Base-by-base conservation (phyloP, 495 filamentous ascomycete genomes). In the Aspergillus nanangensis region DNA sequence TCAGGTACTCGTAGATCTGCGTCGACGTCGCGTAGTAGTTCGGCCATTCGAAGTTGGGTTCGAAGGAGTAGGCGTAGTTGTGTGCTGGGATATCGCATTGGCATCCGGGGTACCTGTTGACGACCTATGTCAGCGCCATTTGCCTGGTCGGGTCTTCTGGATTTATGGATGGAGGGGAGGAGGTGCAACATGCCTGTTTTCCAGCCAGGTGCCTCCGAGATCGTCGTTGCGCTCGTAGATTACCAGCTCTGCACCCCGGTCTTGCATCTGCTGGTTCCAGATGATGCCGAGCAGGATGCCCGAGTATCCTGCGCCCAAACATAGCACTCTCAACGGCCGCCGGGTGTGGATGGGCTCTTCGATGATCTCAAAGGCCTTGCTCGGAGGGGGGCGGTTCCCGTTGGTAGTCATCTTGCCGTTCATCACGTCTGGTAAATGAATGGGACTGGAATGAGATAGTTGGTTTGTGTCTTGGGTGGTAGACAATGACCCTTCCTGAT, bases 41-140 rank as follows among this genome's bases (percentile, higher is more conserved):
- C 3, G 69, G 66, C 79, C 81, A 84, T 47, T 75, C 56, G 1
- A 65, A 56, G 45, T 82, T 82, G 10, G 76, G 72, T 32, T 67
- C 69, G 51, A 80, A 83, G 38, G 64, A 58, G 41, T 59, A 75
- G n/a, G 56, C 49, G 40, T 75, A 74, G 29, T 63, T 60, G 43
- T 62, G 79, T 0, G 81, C 66, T 5, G 78, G 78, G 17, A 82
- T 76, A 55, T 84, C 80, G 44, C 71, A 76, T 25, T 62, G 54
- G 18, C 71, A 67, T 19, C 74, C 73, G 3, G 74, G 74, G 49
- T 76, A 76, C n/a, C 42, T 45, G n/a, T n/a, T n/a, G n/a, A n/a
- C n/a, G n/a, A n/a, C n/a, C n/a, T n/a, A n/a, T n/a, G n/a, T n/a
- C n/a, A n/a, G n/a, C n/a, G n/a, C n/a, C n/a, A n/a, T n/a, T n/a